phyloP scores from a whole-genome alignment of 1,139 yeast species.

The Ogataea hybrid region DNA sequence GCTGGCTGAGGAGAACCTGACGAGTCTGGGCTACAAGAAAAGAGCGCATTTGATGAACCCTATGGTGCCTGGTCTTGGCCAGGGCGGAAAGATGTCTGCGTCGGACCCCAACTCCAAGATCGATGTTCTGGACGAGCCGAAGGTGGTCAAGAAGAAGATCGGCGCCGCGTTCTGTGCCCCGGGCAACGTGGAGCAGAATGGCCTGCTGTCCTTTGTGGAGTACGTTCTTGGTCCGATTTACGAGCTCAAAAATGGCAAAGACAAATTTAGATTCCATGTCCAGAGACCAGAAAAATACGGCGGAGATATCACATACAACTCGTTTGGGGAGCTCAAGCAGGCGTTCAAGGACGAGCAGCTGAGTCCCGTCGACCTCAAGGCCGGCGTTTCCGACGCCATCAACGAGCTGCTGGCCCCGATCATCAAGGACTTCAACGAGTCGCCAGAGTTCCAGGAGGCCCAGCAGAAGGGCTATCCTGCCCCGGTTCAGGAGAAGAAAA shows the following conservation, averaged over 20 bases:
- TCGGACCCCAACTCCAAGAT: constrained; percentile 98
- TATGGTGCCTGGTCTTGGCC: constrained; percentile 97
- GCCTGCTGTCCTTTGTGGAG: constrained; percentile 81
- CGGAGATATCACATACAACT: constrained; percentile 74
- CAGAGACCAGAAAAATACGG: constrained; percentile 97
- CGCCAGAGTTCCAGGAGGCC: constrained; percentile 72
- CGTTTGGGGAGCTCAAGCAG: constrained; percentile 66
- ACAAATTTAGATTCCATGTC: constrained; percentile 62
- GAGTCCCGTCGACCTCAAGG: constrained; percentile 90
- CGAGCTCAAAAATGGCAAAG: constrained; percentile 61
- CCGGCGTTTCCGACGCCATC: constrained; percentile 85
- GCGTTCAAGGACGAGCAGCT: constrained; percentile 73
- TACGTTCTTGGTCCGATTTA: constrained; percentile 84
- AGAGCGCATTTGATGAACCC: constrained; percentile 98
- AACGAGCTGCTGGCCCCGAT: constrained; percentile 81
- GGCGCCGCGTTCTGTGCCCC: constrained; percentile 94
- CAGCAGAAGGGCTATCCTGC: constrained; percentile 83
- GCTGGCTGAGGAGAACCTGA: constrained; percentile 93
- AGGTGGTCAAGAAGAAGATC: constrained; percentile 84
- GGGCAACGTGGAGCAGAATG: constrained; percentile 89
- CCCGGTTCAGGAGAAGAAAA: constrained; percentile 54
- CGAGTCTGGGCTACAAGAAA: constrained; percentile 85
- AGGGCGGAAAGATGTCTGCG: constrained; percentile 99
- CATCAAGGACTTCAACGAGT: constrained; percentile 60
- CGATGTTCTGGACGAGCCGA: constrained; percentile 87